Conservation (phyloP, 169 alveolate species). For the Plasmodium gonderi region DNA sequence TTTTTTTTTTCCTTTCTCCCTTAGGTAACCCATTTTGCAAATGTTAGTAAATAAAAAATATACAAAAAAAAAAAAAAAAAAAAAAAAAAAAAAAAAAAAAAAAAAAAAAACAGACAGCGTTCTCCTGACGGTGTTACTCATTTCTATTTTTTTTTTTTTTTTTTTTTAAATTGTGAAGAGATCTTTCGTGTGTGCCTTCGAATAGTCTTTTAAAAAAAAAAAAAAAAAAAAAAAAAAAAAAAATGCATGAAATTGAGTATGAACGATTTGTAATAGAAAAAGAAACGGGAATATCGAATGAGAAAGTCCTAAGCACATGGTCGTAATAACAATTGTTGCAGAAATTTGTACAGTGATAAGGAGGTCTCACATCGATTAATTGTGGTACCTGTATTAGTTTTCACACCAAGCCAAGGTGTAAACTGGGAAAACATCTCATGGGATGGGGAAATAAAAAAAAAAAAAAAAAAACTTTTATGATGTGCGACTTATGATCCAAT, state of each 20-base stretch:
- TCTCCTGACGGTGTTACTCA: background rate
- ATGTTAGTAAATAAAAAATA: background rate
- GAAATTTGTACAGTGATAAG: background rate
- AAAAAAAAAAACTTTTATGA: no score
- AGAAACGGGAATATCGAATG: constrained; percentile 3
- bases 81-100: background rate
- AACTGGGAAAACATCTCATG: background rate
- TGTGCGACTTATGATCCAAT: no score
- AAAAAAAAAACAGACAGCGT: background rate
- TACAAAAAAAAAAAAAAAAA: background rate
- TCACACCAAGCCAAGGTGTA: background rate
- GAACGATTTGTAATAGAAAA: background rate
- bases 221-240: no score
- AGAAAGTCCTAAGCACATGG: background rate
- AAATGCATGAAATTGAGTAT: background rate
- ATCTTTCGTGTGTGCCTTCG: background rate
- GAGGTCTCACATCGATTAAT: no score
- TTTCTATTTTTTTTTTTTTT: no score
- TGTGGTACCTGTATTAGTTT: no score
- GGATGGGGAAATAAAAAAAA: background rate
- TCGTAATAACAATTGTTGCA: background rate
- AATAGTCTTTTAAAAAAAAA: background rate
- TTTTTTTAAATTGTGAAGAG: background rate
- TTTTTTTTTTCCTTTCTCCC: background rate
- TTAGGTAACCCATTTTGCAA: background rate